phyloP scores from a whole-genome alignment of 73 alveolate genomes.

The Vitrella brassicaformis region DNA sequence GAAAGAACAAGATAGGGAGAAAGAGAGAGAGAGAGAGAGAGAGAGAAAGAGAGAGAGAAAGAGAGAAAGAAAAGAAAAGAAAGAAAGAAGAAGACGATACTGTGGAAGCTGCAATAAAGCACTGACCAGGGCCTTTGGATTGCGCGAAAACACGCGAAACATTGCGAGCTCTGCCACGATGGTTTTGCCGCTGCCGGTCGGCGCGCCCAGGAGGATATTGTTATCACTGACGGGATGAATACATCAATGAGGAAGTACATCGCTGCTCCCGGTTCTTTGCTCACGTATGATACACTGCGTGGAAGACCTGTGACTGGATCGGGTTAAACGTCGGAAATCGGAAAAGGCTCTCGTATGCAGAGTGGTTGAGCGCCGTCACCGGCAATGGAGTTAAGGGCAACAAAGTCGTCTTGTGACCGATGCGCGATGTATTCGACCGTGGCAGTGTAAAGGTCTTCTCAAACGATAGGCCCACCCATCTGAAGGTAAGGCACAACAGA shows the following conservation, averaged over 20 bases:
- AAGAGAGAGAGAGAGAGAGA: neutral
- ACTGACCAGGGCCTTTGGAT: neutral
- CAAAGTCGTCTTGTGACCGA: constrained; percentile 88
- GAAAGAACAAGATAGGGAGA: neutral
- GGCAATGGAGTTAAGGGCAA: constrained; percentile 91
- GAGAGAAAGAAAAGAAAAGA: neutral
- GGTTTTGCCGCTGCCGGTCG: constrained; percentile 95
- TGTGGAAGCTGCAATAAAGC: neutral
- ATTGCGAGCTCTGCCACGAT: constrained; percentile 98
- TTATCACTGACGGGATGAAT: constrained; percentile 55
- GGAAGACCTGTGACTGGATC: constrained; percentile 89
- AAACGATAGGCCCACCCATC: constrained; percentile 22
- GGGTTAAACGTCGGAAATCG: constrained; percentile 93
- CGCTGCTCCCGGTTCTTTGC: neutral
- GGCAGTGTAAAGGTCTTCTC: no score
- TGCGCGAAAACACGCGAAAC: constrained; percentile 42
- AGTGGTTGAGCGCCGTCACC: constrained; percentile 76
- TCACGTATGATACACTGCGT: constrained; percentile 42
- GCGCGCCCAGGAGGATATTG: constrained; percentile 96
- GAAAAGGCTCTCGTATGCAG: constrained; percentile 80
- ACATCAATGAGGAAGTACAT: neutral
- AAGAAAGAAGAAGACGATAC: neutral
- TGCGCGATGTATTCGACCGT: no score
- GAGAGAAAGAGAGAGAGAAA: neutral
- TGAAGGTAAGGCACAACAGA: neutral